Evolutionary conservation across 2,329 filamentous ascomycete genomes (phyloP).

Genomic region (Colletotrichum sp.): DNA sequence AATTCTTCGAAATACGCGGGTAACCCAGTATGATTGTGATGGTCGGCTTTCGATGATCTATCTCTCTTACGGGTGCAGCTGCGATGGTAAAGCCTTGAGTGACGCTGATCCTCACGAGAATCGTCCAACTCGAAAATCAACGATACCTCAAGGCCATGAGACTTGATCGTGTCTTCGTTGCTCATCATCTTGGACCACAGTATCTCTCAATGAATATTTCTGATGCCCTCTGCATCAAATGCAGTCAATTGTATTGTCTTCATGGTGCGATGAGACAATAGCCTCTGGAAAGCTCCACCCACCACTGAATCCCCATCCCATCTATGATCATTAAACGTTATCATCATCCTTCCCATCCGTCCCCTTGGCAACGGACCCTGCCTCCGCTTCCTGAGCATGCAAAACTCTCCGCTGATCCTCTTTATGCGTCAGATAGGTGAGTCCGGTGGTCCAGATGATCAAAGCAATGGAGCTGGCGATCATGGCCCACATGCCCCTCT

Average conservation of each 20-base stretch:
- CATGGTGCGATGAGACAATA: rapidly evolving
- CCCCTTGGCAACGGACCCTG: background rate
- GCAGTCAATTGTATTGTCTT: rapidly evolving
- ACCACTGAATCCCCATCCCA: background rate
- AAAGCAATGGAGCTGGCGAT: constrained; percentile 67
- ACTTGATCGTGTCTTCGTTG: rapidly evolving
- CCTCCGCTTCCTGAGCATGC: constrained; percentile 1
- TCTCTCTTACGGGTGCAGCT: rapidly evolving
- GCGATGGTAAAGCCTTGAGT: background rate
- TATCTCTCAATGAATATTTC: background rate
- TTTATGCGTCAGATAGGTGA: constrained; percentile 48
- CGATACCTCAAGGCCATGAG: rapidly evolving
- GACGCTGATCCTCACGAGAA: rapidly evolving
- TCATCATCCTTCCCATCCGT: constrained; percentile 1
- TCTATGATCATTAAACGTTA: background rate
- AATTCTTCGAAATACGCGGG: background rate
- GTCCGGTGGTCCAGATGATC: constrained; percentile 60
- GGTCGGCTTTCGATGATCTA: background rate
- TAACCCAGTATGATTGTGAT: background rate
- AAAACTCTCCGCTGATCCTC: constrained; percentile 8
- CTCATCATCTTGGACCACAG: rapidly evolving
- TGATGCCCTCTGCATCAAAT: background rate
- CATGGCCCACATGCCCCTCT: constrained; percentile 78
- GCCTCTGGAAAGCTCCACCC: rapidly evolving
- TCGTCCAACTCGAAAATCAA: rapidly evolving